Evolutionary conservation across 176 grass and related monocot species (phyloP).

Genomic region (Oryza longistaminata): DNA sequence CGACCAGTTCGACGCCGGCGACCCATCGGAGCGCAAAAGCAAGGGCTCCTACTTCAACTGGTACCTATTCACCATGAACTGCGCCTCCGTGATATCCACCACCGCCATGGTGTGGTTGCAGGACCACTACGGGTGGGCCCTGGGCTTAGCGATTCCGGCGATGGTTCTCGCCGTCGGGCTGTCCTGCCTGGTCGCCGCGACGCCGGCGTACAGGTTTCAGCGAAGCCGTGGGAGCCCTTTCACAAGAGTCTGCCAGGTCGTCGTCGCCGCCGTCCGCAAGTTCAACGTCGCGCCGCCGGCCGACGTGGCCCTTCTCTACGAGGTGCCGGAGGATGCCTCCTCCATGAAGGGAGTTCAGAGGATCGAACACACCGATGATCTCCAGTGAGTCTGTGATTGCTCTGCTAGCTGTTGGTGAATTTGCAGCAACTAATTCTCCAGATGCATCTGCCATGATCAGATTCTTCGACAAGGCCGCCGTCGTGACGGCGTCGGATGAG

Average conservation of each 20-base stretch:
- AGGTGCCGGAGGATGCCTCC: background rate
- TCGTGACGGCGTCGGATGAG: background rate
- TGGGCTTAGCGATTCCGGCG: constrained; percentile 24
- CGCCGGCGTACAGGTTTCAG: constrained; percentile 28
- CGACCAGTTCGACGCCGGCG: constrained; percentile 54
- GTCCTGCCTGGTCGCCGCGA: background rate
- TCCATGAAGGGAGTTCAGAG: background rate
- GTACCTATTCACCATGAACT: constrained; percentile 10
- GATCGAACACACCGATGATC: constrained; percentile 13
- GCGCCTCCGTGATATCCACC: constrained; percentile 16
- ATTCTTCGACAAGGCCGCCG: constrained; percentile 47
- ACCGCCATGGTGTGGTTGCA: constrained; percentile 39
- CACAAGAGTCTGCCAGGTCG: constrained; percentile 37
- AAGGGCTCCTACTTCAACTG: constrained; percentile 13
- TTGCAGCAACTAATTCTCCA: background rate
- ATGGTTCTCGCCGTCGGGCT: constrained; percentile 18
- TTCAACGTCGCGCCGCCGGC: background rate
- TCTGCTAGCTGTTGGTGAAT: too few species aligned
- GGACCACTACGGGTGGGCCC: constrained; percentile 31
- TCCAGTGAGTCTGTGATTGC: constrained; percentile 8
- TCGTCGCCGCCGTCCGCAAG: constrained; percentile 4
- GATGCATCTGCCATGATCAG: background rate
- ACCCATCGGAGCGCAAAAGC: constrained; percentile 2
- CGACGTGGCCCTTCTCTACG: constrained; percentile 5
- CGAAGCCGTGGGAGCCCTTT: constrained; percentile 7